Evolutionary conservation across 73 alveolate species (phyloP).

Genomic region (Strombidium stylifer): DNA sequence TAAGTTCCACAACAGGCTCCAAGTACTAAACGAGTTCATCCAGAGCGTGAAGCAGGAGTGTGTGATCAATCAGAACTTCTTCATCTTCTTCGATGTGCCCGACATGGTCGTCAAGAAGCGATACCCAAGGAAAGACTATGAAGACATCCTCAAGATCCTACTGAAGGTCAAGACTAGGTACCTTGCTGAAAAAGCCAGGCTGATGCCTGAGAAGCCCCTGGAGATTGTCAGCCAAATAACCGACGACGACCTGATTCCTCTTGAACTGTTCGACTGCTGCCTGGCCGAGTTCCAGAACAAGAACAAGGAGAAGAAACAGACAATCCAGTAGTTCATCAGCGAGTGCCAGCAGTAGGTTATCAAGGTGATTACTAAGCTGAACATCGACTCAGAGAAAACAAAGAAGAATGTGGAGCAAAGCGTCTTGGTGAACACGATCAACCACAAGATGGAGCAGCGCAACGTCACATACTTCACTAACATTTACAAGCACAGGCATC

Average conservation of each 20-base stretch:
- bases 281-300: constrained; percentile 19
- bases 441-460: constrained; percentile 10
- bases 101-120: constrained; percentile 53
- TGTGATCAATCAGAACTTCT: constrained; percentile 50
- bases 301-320: not conserved
- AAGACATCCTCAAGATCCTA: constrained; percentile 37
- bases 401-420: constrained; percentile 50
- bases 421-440: constrained; percentile 21
- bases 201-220: constrained; percentile 23
- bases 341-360: constrained; percentile 32
- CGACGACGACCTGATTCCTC: constrained; percentile 64
- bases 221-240: constrained; percentile 46
- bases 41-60: constrained; percentile 50
- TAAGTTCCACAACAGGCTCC: not conserved
- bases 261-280: constrained; percentile 30
- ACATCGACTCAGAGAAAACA: constrained; percentile 45
- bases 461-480: constrained; percentile 7
- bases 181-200: constrained; percentile 23
- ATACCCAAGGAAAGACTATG: constrained; percentile 33
- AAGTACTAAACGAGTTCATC: constrained; percentile 39
- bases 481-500: constrained; percentile 16
- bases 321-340: constrained; percentile 4
- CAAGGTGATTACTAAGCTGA: constrained; percentile 21
- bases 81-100: constrained; percentile 53
- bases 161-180: constrained; percentile 24